Evolutionary conservation across 2,329 filamentous ascomycete species (phyloP).

Genomic region (Microdochium paspali): DNA sequence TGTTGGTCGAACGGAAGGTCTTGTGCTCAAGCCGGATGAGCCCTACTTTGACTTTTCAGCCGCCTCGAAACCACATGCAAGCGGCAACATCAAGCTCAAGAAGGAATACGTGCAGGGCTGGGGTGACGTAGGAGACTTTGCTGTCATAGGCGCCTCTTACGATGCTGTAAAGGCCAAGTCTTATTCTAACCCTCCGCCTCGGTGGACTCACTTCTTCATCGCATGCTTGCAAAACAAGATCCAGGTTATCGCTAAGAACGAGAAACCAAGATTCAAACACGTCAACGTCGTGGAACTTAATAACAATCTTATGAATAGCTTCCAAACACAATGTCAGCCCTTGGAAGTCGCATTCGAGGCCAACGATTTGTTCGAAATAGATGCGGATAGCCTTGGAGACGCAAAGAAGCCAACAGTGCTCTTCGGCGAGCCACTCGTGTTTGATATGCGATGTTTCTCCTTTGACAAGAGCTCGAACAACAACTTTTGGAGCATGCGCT

Average conservation of each 20-base stretch:
- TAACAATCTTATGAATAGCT: slow-evolving; percentile 35
- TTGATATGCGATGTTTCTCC: slow-evolving; percentile 71
- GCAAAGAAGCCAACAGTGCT: slow-evolving; percentile 35
- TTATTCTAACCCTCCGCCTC: slow-evolving; percentile 41
- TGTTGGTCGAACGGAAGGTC: slow-evolving; percentile 59
- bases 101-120: slow-evolving; percentile 73
- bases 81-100: slow-evolving; percentile 72
- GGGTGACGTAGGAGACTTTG: slow-evolving; percentile 77
- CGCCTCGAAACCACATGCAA: slow-evolving; percentile 24
- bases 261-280: slow-evolving; percentile 53
- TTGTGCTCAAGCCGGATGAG: slow-evolving; percentile 72
- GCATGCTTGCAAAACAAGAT: slow-evolving; percentile 66
- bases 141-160: slow-evolving; percentile 66
- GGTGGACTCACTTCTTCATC: slow-evolving; percentile 75
- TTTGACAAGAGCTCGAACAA: slow-evolving; percentile 66
- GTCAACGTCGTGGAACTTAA: slow-evolving; percentile 55
- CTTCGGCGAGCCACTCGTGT: slow-evolving; percentile 65
- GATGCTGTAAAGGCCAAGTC: slow-evolving; percentile 52
- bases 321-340: slow-evolving; percentile 39
- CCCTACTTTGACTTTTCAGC: slow-evolving; percentile 59
- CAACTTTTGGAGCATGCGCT: slow-evolving; percentile 65
- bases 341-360: slow-evolving; percentile 25
- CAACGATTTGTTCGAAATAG: slow-evolving; percentile 32
- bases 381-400: slow-evolving; percentile 33
- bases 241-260: slow-evolving; percentile 38